A percentile compares a stretch with the other conserved stretches of the same genome.
Conservation (phyloP, 331 rosid genomes). For the Rosa hybrid region DNA sequence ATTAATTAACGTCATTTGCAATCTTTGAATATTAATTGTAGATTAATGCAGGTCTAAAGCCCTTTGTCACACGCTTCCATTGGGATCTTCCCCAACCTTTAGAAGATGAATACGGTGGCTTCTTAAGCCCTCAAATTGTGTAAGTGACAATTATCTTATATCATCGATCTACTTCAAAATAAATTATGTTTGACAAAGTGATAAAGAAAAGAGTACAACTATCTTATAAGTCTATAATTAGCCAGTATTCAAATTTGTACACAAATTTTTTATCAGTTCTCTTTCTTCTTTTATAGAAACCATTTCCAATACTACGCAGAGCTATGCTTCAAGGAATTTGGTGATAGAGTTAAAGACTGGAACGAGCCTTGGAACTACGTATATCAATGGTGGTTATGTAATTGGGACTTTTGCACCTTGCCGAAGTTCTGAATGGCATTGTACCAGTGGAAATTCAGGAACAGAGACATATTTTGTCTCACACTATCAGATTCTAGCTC, state of each 20-base stretch:
- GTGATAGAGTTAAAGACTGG: conserved; percentile 37
- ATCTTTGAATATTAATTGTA: neutral
- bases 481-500: conserved; percentile 33
- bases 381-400: conserved; percentile 6
- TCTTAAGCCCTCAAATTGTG: conserved; percentile 40
- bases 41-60: conserved; percentile 40
- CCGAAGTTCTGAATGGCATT: conserved; percentile 30
- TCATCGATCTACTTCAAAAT: neutral
- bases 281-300: neutral
- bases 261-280: neutral
- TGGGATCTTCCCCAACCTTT: conserved; percentile 77
- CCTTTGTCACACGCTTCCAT: conserved; percentile 55
- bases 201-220: neutral
- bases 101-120: conserved; percentile 60
- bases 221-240: neutral
- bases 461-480: conserved; percentile 31
- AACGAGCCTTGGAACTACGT: conserved; percentile 29
- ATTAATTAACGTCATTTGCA: neutral
- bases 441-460: conserved; percentile 30
- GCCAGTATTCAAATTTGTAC: too few species aligned
- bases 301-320: conserved; percentile 21
- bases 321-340: conserved; percentile 28
- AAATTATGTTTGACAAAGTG: too few species aligned
- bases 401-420: conserved; percentile 12
- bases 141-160: neutral